Evolutionary conservation across 179 eudicot species (phyloP).

Genomic region (Corrigiola litoralis): DNA sequence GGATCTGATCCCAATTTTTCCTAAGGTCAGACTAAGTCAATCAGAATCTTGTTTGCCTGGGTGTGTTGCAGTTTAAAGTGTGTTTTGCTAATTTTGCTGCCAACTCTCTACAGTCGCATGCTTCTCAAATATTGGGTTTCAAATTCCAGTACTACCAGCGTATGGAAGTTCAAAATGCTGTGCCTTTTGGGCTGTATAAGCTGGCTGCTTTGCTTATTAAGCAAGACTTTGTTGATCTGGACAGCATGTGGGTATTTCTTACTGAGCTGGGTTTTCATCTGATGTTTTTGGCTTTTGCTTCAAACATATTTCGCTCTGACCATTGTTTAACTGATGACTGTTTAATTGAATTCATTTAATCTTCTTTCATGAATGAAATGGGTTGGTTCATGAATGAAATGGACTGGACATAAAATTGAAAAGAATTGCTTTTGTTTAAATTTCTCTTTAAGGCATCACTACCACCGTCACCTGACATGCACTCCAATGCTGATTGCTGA

Average conservation of each 20-base stretch:
- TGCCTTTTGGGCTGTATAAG: slow-evolving; percentile 77
- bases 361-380: neutral
- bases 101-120: slow-evolving; percentile 77
- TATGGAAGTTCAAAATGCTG: slow-evolving; percentile 63
- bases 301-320: neutral
- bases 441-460: too few relatives aligned
- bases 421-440: too few relatives aligned
- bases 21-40: slow-evolving; percentile 56
- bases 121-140: slow-evolving; percentile 93
- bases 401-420: too few relatives aligned
- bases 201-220: slow-evolving; percentile 91
- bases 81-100: slow-evolving; percentile 17
- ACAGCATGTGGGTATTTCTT: slow-evolving; percentile 69
- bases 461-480: too few relatives aligned
- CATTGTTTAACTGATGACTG: neutral
- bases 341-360: neutral
- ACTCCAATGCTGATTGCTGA: too few relatives aligned
- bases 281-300: neutral
- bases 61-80: neutral
- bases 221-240: slow-evolving; percentile 86
- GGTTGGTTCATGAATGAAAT: too few relatives aligned
- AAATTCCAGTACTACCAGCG: slow-evolving; percentile 98
- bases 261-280: neutral
- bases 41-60: neutral
- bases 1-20: slow-evolving; percentile 92